Base-by-base conservation (phyloP, 768 basidiomycete genomes). In the Pleurotus sapidus region DNA sequence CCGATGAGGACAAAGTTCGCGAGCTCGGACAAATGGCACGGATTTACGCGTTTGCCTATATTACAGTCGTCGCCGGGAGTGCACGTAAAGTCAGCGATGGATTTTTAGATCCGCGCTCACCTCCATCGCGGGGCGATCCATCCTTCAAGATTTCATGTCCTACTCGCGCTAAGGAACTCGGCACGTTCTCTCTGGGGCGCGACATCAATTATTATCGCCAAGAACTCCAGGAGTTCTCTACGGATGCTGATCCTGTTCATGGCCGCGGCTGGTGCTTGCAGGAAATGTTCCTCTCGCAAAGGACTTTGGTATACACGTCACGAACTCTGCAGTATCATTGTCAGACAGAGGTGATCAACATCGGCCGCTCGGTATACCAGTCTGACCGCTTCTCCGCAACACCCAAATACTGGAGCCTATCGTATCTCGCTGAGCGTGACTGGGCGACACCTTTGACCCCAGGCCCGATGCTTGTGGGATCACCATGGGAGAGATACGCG, bases 41-140 rank as follows among this genome's bases (percentile, higher is more conserved):
- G n/a, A 50, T 50, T n/a, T 50, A 50, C 17, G n/a, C 49, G 25
- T n/a, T 14, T 8, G 49, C 49, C n/a, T 50, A 50, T 20, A n/a
- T 50, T 15, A 50, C 30, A 12, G 34, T 38, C 12, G 37, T 50
- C 30, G 49, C 49, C 5, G 49, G 25, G 7, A 50, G 49, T 34
- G 23, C 49, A 4, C n/a, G 14, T 7, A 50, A 50, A 15, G 49
- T 50, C 30, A 25, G 49, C 20, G 12, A 50, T 9, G 49, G 49
- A 4, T 50, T 49, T n/a, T 30, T 49, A 2, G 25, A 49, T 2
- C 8, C 17, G 9, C 49, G 49, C 20, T 34, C 23, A 6, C 25
- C 49, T 12, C 30, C 30, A 24, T 30, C 25, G 27, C 25, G 30
- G 8, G 15, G 20, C 4, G 23, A 50, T 20, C 49, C 30, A 9